Evolutionary conservation across 495 filamentous ascomycete genomes (phyloP), one percentile per base, ranked within the genome.

Genomic region (Penicillium alfredii): DNA sequence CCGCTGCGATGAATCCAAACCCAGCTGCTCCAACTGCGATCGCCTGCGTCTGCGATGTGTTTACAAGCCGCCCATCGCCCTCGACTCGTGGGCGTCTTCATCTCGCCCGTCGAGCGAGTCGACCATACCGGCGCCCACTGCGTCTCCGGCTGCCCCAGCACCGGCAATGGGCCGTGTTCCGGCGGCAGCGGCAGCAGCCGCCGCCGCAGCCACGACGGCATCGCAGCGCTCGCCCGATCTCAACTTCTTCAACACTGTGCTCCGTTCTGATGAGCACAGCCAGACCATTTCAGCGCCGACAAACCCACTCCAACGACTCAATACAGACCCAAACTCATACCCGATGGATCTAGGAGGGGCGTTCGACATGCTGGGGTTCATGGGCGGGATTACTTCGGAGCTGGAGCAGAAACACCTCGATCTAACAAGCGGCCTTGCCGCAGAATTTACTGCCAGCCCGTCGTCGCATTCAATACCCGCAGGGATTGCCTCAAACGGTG

Each of bases 321-420:
- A 34, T 4, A n/a, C 40, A 7, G 38, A 39, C 17, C 8, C 32
- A 1, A 52, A 58, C 6, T 38, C 45, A 35, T 45, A 42, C 19
- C 33, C 38, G 11, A 26, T 45, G 8, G 48, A 50, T 10, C 21
- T 56, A 6, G 40, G 38, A 16, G 52, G 42, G 8, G 33, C 48
- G 1, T 66, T 66, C 29, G 63, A 66, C 35, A 64, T 66, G 53
- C 60, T 66, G 18, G 51, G 51, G 1, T 64, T 64, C 28, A 66
- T 66, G 38, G 63, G 60, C 20, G 60, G 56, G 5, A 61, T 66
- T 9, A 64, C 58, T 1, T 61, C 60, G 3, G 63, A 63, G 22
- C 40, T 66, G 23, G 54, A 64, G 23, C 63, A 64, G 37, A 66
- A 61, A 35, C 60, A 64, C 38, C 38, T 58, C 7, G 55, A 66